Conservation (phyloP, 2,329 filamentous ascomycete genomes). For the Sordariomycetes sp. region DNA sequence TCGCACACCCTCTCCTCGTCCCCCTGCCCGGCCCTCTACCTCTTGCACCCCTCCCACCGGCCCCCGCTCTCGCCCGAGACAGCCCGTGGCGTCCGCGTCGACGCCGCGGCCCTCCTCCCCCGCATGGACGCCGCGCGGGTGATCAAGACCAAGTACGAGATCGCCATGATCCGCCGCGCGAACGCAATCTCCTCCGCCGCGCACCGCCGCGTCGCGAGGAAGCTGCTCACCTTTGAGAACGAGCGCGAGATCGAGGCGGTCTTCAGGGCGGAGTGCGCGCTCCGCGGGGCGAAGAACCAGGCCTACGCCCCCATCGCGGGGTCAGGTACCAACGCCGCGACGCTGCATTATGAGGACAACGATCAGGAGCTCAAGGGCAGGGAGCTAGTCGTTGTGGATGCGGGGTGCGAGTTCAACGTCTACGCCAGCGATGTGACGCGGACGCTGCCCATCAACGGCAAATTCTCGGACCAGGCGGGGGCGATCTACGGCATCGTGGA, state of each 20-base stretch:
- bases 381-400: conserved; percentile 72
- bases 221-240: conserved; percentile 49
- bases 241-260: conserved; percentile 76
- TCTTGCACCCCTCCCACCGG: conserved; percentile 34
- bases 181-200: conserved; percentile 68
- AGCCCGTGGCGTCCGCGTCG: conserved; percentile 23
- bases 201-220: conserved; percentile 58
- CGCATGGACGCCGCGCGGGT: conserved; percentile 74
- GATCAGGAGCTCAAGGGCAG: conserved; percentile 55
- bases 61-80: conserved; percentile 22
- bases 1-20: conserved; percentile 17
- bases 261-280: conserved; percentile 61
- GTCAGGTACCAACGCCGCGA: conserved; percentile 68
- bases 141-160: conserved; percentile 75
- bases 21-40: conserved; percentile 25
- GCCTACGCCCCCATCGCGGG: conserved; percentile 86
- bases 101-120: conserved; percentile 41
- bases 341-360: conserved; percentile 78
- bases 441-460: conserved; percentile 64
- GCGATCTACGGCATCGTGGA: conserved; percentile 68
- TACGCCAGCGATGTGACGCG: conserved; percentile 89
- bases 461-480: conserved; percentile 53
- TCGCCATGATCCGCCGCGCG: conserved; percentile 68
- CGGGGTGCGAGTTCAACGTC: conserved; percentile 70
- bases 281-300: conserved; percentile 60